Conservation (phyloP, 768 basidiomycete genomes). For the Termitomyces sp. region DNA sequence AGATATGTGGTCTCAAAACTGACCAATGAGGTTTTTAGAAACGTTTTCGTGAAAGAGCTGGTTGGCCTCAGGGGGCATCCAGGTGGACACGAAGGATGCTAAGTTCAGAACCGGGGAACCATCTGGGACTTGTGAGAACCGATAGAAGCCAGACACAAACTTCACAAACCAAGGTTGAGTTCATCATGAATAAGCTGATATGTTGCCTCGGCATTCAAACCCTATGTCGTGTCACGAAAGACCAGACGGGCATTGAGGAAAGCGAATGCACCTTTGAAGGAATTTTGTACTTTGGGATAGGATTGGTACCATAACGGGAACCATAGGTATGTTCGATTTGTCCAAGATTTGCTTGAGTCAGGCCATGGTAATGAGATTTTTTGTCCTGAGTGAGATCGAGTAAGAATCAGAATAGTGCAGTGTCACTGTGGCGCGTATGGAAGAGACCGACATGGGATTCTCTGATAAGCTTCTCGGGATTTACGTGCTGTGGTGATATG, state of each 20-base stretch:
- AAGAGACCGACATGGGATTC: constrained; percentile 41
- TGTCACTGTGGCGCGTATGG: no score
- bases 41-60: constrained; percentile 60
- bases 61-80: constrained; percentile 51
- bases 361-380: constrained; percentile 29
- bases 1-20: background rate
- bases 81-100: constrained; percentile 60
- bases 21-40: constrained; percentile 60
- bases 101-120: constrained; percentile 63
- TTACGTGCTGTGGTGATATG: constrained; percentile 48
- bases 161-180: constrained; percentile 47
- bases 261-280: constrained; percentile 41
- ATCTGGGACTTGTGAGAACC: constrained; percentile 28
- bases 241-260: background rate
- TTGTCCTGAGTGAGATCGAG: constrained; percentile 42
- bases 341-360: constrained; percentile 30
- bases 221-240: constrained; percentile 28
- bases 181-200: constrained; percentile 60
- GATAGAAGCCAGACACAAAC: background rate
- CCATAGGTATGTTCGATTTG: constrained; percentile 46
- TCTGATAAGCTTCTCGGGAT: constrained; percentile 62
- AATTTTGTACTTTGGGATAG: constrained; percentile 67
- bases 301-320: constrained; percentile 56
- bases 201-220: constrained; percentile 51
- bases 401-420: no score